These are phyloP conservation scores for Pharus latifolius DNA, from an alignment of 176 grass and related monocot genomes.

Conservation along the genomic window DNA sequence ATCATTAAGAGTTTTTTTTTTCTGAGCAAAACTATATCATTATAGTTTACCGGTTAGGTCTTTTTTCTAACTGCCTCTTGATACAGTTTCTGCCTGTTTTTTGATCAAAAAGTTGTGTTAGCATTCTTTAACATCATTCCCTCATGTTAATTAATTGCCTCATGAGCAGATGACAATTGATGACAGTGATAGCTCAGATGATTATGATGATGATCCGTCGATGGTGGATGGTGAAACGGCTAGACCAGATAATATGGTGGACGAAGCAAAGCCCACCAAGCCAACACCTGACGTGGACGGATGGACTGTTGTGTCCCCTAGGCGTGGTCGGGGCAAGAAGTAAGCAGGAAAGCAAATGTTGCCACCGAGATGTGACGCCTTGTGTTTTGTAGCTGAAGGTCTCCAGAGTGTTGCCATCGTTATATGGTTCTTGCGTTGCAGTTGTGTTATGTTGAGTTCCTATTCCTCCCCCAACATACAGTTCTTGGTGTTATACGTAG, in stretches of 20 bases:
- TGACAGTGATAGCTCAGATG: constrained; percentile 38
- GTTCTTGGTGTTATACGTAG: neutral
- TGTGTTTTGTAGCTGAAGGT: neutral
- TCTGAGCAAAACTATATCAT: no score
- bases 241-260: constrained; percentile 30
- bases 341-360: constrained; percentile 4
- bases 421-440: no score
- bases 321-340: constrained; percentile 25
- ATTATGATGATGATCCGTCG: neutral
- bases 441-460: no score
- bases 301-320: constrained; percentile 66
- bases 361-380: neutral
- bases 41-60: no score
- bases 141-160: neutral
- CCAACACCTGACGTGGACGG: constrained; percentile 55
- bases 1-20: no score
- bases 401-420: no score
- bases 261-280: constrained; percentile 26
- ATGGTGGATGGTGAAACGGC: constrained; percentile 35
- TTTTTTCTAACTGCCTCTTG: no score
- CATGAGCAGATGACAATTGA: constrained; percentile 22
- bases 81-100: no score
- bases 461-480: no score
- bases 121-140: neutral
- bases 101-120: neutral